A percentile compares a stretch with the other conserved stretches of the same genome.
phyloP scores from a whole-genome alignment of 768 basidiomycete species.

The Amanita rubescens region DNA sequence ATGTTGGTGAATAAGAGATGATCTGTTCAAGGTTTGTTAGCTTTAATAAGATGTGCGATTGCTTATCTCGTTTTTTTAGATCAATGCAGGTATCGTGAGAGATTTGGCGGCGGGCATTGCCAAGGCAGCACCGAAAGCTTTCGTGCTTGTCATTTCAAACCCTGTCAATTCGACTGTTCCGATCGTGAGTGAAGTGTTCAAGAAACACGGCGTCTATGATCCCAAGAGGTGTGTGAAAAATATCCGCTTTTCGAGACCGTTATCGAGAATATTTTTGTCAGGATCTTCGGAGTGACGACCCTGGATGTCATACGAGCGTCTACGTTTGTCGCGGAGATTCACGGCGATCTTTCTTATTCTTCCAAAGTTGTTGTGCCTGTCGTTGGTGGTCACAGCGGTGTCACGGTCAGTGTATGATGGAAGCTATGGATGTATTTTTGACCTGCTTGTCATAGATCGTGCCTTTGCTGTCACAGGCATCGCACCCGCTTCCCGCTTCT shows the following conservation, averaged over 20 bases:
- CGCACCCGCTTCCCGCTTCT: constrained; percentile 63
- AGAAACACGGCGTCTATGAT: constrained; percentile 86
- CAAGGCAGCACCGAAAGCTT: constrained; percentile 76
- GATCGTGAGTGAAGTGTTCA: constrained; percentile 92
- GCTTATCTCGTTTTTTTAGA: constrained; percentile 40
- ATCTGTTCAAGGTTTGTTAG: constrained; percentile 79
- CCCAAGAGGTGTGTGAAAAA: constrained; percentile 64
- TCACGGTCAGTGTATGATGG: constrained; percentile 53
- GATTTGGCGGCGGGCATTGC: constrained; percentile 91
- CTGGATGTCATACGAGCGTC: constrained; percentile 98
- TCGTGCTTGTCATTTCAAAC: constrained; percentile 95
- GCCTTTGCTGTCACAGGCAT: constrained; percentile 87
- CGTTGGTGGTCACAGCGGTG: constrained; percentile 91
- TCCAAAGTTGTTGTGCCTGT: constrained; percentile 74
- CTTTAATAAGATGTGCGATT: background rate
- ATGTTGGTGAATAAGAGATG: constrained; percentile 52
- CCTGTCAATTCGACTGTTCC: constrained; percentile 99
- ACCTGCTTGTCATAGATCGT: constrained; percentile 54
- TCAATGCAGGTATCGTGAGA: constrained; percentile 95
- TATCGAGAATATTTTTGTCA: constrained; percentile 19
- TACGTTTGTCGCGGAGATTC: constrained; percentile 82
- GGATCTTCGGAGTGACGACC: constrained; percentile 96
- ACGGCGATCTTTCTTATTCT: constrained; percentile 56
- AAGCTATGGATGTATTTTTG: background rate
- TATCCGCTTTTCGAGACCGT: background rate